Conservation (phyloP, 1,139 yeast species). For the Ogataea hybrid region DNA sequence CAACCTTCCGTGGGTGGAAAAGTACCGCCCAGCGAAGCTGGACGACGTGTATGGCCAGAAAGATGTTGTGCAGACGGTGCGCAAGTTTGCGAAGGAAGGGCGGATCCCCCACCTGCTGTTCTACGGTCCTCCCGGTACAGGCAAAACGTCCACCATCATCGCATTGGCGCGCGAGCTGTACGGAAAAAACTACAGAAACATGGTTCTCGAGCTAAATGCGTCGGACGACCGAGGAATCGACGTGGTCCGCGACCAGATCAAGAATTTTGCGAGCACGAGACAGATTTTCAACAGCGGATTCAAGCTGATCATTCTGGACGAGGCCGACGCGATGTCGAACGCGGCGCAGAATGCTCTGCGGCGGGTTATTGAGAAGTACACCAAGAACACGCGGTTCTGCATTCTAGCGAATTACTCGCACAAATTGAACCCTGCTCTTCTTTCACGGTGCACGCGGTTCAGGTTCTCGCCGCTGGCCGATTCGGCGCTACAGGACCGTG, state of each 20-base stretch:
- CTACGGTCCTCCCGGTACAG: constrained; percentile 98
- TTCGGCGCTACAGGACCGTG: constrained; percentile 64
- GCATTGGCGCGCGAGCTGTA: constrained; percentile 92
- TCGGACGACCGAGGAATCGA: constrained; percentile 87
- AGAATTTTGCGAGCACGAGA: constrained; percentile 83
- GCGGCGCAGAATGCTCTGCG: constrained; percentile 96
- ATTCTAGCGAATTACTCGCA: constrained; percentile 95
- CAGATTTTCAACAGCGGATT: constrained; percentile 84
- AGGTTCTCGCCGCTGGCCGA: constrained; percentile 80
- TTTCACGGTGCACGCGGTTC: constrained; percentile 93
- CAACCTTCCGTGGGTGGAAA: constrained; percentile 78
- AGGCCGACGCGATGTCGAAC: constrained; percentile 98
- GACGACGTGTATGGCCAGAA: constrained; percentile 92
- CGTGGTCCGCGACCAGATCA: constrained; percentile 81
- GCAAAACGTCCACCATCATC: constrained; percentile 90
- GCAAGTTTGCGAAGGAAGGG: constrained; percentile 80
- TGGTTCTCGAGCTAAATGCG: constrained; percentile 90
- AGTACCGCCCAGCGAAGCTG: constrained; percentile 81
- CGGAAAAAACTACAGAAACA: constrained; percentile 77
- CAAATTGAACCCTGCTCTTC: constrained; percentile 89
- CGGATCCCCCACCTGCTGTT: constrained; percentile 85
- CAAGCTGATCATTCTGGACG: constrained; percentile 90
- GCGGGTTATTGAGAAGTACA: constrained; percentile 88
- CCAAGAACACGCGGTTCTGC: constrained; percentile 93
- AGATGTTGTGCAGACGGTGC: constrained; percentile 77